phyloP scores from a whole-genome alignment of 2,329 filamentous ascomycete genomes.

The Fusarium clavum region DNA sequence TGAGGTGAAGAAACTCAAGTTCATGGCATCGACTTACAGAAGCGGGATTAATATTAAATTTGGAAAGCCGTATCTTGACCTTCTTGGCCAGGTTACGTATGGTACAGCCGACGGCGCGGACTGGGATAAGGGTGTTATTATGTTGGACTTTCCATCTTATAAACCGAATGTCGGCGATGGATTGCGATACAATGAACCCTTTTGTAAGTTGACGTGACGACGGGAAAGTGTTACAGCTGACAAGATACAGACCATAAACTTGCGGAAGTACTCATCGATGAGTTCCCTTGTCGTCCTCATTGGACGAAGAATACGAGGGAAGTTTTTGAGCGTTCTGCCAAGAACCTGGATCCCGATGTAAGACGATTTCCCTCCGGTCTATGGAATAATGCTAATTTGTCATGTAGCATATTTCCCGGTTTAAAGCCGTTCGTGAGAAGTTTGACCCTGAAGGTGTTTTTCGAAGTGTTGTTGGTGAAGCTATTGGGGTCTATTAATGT shows the following conservation, averaged over 20 bases:
- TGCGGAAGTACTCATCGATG: background rate
- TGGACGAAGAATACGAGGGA: conserved; percentile 15
- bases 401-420: conserved; percentile 10
- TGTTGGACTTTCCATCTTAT: background rate
- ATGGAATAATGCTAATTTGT: no score
- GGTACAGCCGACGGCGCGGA: background rate
- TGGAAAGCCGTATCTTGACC: background rate
- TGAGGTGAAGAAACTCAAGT: background rate
- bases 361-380: no score
- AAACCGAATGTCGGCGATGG: background rate
- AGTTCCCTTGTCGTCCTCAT: background rate
- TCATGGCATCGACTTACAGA: background rate
- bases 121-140: conserved; percentile 8
- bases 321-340: background rate
- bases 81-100: background rate
- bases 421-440: background rate
- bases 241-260: background rate
- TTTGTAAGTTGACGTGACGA: fast-evolving
- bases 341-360: conserved; percentile 9
- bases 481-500: conserved; percentile 2
- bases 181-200: background rate
- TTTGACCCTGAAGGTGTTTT: background rate
- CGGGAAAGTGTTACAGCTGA: fast-evolving
- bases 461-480: conserved; percentile 7
- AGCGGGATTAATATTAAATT: conserved; percentile 18